Evolutionary conservation across 2,329 filamentous ascomycete genomes (phyloP).

Genomic region (Botrytis medusae): DNA sequence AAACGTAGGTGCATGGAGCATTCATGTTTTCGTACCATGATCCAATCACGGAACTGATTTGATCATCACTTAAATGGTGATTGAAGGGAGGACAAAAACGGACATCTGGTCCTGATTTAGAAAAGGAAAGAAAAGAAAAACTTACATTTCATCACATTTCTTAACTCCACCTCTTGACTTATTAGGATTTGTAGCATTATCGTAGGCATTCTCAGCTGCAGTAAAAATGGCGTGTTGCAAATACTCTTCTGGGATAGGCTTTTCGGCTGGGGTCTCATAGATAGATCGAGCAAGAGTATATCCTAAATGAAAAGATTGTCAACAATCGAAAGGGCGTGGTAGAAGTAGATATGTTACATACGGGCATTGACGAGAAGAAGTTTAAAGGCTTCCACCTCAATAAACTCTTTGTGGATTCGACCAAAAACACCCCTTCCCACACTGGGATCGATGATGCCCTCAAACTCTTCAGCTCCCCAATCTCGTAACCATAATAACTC

Average conservation of each 20-base stretch:
- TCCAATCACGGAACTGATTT: background rate
- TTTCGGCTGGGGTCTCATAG: constrained; percentile 53
- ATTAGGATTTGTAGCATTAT: constrained; percentile 81
- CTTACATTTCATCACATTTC: constrained; percentile 73
- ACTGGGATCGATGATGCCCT: constrained; percentile 38
- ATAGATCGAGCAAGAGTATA: constrained; percentile 64
- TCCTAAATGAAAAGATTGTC: constrained; percentile 43
- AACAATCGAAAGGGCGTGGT: background rate
- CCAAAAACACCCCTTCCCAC: constrained; percentile 55
- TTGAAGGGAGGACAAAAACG: background rate
- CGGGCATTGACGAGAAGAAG: constrained; percentile 61
- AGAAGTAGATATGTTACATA: constrained; percentile 43
- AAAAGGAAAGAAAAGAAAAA: constrained; percentile 2
- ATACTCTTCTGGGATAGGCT: constrained; percentile 49
- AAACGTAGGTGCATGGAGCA: background rate
- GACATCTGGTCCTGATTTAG: background rate
- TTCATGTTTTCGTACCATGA: background rate
- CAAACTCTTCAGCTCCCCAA: constrained; percentile 60
- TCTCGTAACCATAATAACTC: constrained; percentile 72
- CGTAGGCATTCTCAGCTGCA: constrained; percentile 69
- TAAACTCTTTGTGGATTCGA: constrained; percentile 56
- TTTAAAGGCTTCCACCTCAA: constrained; percentile 73
- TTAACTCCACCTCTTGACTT: constrained; percentile 73
- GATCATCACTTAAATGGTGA: background rate
- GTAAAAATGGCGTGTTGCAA: constrained; percentile 62